Base-by-base conservation (phyloP, 2,329 filamentous ascomycete genomes). In the Phaeosphaeriaceae sp. region DNA sequence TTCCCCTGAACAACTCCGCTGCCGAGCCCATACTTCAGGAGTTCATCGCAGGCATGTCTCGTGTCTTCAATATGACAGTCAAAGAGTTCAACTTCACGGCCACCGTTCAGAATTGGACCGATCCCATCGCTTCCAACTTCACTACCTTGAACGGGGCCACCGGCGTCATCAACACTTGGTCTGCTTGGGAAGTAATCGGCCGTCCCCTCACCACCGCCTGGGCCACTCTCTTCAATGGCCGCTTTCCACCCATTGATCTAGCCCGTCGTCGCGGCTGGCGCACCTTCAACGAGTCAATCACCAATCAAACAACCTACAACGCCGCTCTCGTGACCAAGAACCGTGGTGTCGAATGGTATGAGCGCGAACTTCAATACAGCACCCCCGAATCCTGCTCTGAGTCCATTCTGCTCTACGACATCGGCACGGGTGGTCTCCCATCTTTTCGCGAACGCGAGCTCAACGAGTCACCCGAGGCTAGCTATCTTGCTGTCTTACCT, bases 391-490 rank as follows among this genome's bases (percentile, higher is more conserved):
- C 75, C 1, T 81, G 79, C 58, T 79, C 78, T 6, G 78, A 81
- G 52, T 72, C 69, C 35, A 65, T 82, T 19, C 74, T 81, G 67
- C 64, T 81, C 22, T 79, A 78, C 62, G 80, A 81, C 60, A 78
- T 81, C 52, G 79, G 80, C 10, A 80, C 78, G 0, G 79, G 79
- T 22, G 80, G 78, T 0, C 52, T 78, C 19, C 78, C 79, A 2
- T 77, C 74, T 6, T 81, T 75, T 57, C 75, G 79, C 11, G 78
- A 81, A 59, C 52, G 67, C 10, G 68, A 69, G 22, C 68, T 79
- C 7, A 77, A 73, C 52, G 65, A 72, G n/a, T 68, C 64, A 22
- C 67, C 69, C 2, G 68, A 69, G 11, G 73, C 77, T 2, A 63
- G 73, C 0, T 77, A 76, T 44, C 66, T 80, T 10, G 74, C 77